These are phyloP conservation scores for Eimeria necatrix DNA, from an alignment of 169 alveolate genomes.

Conservation along the genomic window DNA sequence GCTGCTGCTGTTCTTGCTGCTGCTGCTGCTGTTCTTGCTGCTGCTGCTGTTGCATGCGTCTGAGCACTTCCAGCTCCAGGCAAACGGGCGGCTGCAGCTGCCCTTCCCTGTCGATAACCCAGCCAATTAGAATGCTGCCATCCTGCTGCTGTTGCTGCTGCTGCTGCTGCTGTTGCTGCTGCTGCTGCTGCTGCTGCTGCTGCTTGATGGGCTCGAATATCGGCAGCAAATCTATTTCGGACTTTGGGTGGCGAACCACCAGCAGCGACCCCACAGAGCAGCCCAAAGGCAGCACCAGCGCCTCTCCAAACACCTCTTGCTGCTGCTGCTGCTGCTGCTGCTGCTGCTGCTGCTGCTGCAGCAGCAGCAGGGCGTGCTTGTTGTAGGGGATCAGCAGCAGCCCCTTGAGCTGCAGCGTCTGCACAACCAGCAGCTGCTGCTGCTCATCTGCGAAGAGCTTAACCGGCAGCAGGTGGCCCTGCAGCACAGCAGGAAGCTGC, in stretches of 20 bases:
- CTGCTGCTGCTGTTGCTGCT: constrained; percentile 54
- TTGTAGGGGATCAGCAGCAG: constrained; percentile 53
- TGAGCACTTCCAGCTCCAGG: not conserved
- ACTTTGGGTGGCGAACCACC: not conserved
- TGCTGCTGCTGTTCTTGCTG: constrained; percentile 2
- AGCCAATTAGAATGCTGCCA: not conserved
- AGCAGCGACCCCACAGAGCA: not conserved
- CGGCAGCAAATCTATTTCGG: not conserved
- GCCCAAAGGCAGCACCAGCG: not conserved
- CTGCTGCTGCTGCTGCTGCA: constrained; percentile 32
- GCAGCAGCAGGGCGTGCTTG: not conserved
- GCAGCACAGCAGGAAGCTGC: constrained; percentile 28
- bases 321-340: constrained; percentile 43
- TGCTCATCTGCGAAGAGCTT: constrained; percentile 2
- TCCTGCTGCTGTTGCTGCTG: not conserved
- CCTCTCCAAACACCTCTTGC: constrained; percentile 16
- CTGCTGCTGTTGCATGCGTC: not conserved
- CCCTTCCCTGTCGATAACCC: constrained; percentile 43
- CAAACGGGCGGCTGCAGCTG: constrained; percentile 66
- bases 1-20: not conserved
- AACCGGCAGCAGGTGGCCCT: constrained; percentile 32
- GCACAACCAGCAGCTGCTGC: constrained; percentile 35
- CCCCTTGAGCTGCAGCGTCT: constrained; percentile 46
- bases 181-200: constrained; percentile 35
- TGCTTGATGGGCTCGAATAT: not conserved